Percentiles rank a stretch among this genome's conserved stretches.
Conservation (phyloP, 495 filamentous ascomycete species). For the Geoglossum glabrum region DNA sequence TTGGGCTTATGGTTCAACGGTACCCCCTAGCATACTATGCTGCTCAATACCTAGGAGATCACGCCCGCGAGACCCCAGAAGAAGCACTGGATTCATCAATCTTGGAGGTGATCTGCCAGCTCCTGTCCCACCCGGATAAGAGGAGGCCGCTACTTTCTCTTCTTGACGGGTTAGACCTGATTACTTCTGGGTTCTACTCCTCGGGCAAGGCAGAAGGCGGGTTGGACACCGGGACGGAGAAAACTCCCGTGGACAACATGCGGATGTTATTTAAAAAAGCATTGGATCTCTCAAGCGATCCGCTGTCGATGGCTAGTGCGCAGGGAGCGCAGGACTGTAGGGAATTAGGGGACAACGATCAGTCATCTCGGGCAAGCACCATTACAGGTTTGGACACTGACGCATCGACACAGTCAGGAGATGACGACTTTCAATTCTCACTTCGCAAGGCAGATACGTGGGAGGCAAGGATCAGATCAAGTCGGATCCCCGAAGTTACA, state of each 20-base stretch:
- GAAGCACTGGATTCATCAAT: conserved; percentile 5
- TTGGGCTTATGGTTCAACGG: neutral
- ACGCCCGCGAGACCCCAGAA: conserved; percentile 6
- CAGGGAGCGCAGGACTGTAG: too few species aligned
- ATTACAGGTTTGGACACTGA: too few species aligned
- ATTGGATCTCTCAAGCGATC: too few species aligned
- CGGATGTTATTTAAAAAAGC: too few species aligned
- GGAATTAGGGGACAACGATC: too few species aligned
- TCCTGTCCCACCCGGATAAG: conserved; percentile 2
- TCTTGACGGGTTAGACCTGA: conserved; percentile 5
- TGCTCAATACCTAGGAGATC: conserved; percentile 8
- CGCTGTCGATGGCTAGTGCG: too few species aligned
- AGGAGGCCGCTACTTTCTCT: conserved; percentile 5
- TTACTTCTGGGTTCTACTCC: conserved; percentile 3
- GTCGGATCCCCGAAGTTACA: neutral
- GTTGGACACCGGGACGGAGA: too few species aligned
- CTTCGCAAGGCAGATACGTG: neutral
- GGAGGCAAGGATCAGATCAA: neutral
- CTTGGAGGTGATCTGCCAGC: conserved; percentile 7
- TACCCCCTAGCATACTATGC: conserved; percentile 8
- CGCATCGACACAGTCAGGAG: too few species aligned
- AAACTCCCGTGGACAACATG: too few species aligned
- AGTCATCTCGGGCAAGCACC: too few species aligned
- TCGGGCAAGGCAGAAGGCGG: too few species aligned
- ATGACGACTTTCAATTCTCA: too few species aligned